A percentile compares a stretch with the other conserved stretches of the same genome.
These are phyloP conservation scores for Monoraphidium neglectum DNA, from an alignment of 139 green algal species.

Conservation along the genomic window DNA sequence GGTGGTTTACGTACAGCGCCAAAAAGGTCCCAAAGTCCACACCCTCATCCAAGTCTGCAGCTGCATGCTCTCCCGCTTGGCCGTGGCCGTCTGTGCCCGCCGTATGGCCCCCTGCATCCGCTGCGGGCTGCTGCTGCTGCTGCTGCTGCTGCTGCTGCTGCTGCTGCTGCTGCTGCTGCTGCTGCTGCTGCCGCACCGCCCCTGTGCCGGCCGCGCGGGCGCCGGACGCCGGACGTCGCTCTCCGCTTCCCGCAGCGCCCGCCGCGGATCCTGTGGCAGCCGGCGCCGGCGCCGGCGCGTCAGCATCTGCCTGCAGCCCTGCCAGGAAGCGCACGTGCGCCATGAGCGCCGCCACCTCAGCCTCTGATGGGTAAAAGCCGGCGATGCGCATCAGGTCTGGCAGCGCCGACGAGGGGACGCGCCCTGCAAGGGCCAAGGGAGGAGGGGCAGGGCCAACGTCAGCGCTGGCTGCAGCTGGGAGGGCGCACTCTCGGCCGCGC, in stretches of 20 bases:
- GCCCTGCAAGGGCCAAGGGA: conserved; percentile 18
- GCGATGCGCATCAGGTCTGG: conserved; percentile 70
- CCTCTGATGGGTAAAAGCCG: conserved; percentile 67
- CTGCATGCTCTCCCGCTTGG: conserved; percentile 6
- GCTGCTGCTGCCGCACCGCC: background rate
- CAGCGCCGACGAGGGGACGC: conserved; percentile 50
- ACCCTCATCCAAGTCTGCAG: conserved; percentile 1
- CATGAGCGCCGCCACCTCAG: conserved; percentile 11
- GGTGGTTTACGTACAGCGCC: conserved; percentile 69
- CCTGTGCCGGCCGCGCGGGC: no score
- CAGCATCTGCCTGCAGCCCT: conserved; percentile 5
- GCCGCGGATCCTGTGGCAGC: background rate
- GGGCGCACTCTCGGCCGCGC: no score
- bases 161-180: background rate
- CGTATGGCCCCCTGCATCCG: background rate
- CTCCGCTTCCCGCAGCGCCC: background rate
- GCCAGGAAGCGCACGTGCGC: conserved; percentile 31
- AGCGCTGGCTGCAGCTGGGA: no score
- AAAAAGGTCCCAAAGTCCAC: conserved; percentile 65
- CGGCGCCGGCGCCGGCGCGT: background rate
- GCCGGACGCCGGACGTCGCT: no score
- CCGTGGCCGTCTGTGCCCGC: background rate
- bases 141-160: background rate
- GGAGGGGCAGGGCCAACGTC: background rate
- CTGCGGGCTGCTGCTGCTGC: background rate